These are phyloP conservation scores for Scheffersomyces segobiensis DNA, from an alignment of 1,139 yeast genomes.

Conservation along the genomic window DNA sequence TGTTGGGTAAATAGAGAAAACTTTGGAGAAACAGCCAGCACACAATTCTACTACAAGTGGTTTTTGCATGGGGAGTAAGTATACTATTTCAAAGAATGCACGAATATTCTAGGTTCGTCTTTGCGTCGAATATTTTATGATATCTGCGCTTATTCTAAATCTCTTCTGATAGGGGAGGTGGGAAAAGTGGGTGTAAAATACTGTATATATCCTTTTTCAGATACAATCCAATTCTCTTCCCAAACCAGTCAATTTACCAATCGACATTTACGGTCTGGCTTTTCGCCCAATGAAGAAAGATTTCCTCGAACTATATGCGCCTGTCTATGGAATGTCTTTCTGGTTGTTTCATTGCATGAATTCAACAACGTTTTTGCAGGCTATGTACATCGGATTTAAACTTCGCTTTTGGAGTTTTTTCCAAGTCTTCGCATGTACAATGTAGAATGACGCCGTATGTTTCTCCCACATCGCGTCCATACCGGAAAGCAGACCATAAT, in stretches of 20 bases:
- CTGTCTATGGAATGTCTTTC: background rate
- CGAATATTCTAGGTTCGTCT: no score
- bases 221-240: background rate
- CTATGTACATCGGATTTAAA: background rate
- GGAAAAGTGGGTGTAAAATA: no score
- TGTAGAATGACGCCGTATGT: background rate
- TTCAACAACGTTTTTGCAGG: background rate
- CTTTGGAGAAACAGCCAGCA: no score
- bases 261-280: background rate
- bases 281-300: background rate
- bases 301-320: background rate
- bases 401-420: background rate
- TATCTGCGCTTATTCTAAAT: no score
- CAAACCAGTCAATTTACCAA: background rate
- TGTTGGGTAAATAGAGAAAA: no score
- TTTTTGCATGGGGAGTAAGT: no score
- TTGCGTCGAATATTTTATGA: no score
- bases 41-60: no score
- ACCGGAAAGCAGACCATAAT: background rate
- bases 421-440: background rate
- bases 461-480: background rate
- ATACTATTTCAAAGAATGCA: no score
- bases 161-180: no score
- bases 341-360: background rate
- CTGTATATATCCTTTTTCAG: background rate